phyloP scores from a whole-genome alignment of 2,329 filamentous ascomycete species.

The Magnaporthiopsis poae region DNA sequence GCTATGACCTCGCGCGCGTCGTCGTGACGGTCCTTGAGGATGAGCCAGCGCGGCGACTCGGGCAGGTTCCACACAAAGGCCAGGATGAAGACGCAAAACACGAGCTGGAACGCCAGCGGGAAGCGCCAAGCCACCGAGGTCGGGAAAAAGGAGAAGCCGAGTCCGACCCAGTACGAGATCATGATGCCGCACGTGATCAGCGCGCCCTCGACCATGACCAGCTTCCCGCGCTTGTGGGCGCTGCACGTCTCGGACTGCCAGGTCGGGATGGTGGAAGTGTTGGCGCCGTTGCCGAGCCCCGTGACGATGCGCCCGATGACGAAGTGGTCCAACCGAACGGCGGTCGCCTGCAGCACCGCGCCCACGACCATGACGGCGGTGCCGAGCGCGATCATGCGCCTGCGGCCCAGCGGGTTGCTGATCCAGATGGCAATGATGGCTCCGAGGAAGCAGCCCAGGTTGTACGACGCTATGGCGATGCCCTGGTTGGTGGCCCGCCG shows the following conservation, averaged over 20 bases:
- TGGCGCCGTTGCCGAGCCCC: conserved; percentile 32
- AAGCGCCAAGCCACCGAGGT: conserved; percentile 48
- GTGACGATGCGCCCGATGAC: conserved; percentile 36
- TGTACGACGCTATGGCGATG: conserved; percentile 26
- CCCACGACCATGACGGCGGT: conserved; percentile 34
- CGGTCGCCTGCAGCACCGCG: conserved; percentile 29
- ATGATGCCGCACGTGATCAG: conserved; percentile 48
- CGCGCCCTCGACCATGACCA: conserved; percentile 52
- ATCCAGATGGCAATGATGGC: conserved; percentile 23
- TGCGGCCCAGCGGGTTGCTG: conserved; percentile 31
- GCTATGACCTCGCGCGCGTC: conserved; percentile 35
- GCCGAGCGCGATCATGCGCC: conserved; percentile 30
- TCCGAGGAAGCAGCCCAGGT: conserved; percentile 22
- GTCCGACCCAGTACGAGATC: conserved; percentile 51
- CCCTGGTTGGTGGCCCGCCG: conserved; percentile 40
- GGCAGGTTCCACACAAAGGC: conserved; percentile 41
- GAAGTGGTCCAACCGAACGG: conserved; percentile 30
- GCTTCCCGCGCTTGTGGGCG: conserved; percentile 47
- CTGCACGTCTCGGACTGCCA: conserved; percentile 53
- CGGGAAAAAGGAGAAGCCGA: conserved; percentile 44
- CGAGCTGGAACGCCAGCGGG: conserved; percentile 47
- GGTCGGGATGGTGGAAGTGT: conserved; percentile 41
- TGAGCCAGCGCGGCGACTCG: conserved; percentile 39
- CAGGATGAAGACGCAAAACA: conserved; percentile 51
- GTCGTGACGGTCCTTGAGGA: conserved; percentile 31